Evolutionary conservation across 495 filamentous ascomycete species (phyloP).

Genomic region (Aspergillus egyptiacus): DNA sequence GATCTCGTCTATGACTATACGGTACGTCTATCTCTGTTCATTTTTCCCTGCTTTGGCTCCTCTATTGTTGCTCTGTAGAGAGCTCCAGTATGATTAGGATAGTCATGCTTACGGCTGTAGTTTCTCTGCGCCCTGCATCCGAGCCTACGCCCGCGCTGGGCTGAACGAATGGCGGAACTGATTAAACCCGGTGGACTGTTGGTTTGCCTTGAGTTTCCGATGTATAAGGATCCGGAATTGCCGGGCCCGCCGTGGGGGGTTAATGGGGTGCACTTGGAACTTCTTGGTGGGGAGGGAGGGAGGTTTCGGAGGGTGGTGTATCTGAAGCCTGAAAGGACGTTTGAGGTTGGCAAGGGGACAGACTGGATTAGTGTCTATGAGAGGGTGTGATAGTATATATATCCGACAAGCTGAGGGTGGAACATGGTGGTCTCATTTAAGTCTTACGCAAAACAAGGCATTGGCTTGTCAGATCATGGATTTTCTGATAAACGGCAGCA

Average conservation of each 20-base stretch:
- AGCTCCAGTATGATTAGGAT: too few species aligned
- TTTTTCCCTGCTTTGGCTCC: neutral
- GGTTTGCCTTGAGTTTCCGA: constrained; percentile 41
- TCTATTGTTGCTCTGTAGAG: too few species aligned
- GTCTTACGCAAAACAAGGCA: too few species aligned
- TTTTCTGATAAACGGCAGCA: too few species aligned
- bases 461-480: too few species aligned
- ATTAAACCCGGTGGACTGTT: constrained; percentile 26
- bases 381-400: neutral
- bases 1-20: constrained; percentile 78
- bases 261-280: constrained; percentile 31
- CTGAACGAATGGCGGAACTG: constrained; percentile 29
- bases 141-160: constrained; percentile 26
- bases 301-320: constrained; percentile 7
- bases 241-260: constrained; percentile 37
- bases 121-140: constrained; percentile 42
- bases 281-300: constrained; percentile 16
- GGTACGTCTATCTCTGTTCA: constrained; percentile 35
- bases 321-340: constrained; percentile 6
- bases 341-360: constrained; percentile 10
- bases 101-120: constrained; percentile 13
- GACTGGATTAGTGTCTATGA: constrained; percentile 14
- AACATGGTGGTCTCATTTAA: too few species aligned
- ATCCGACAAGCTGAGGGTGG: neutral
- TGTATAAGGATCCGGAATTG: constrained; percentile 31